phyloP scores from a whole-genome alignment of 306 rosid species.

The Quercus suber region DNA sequence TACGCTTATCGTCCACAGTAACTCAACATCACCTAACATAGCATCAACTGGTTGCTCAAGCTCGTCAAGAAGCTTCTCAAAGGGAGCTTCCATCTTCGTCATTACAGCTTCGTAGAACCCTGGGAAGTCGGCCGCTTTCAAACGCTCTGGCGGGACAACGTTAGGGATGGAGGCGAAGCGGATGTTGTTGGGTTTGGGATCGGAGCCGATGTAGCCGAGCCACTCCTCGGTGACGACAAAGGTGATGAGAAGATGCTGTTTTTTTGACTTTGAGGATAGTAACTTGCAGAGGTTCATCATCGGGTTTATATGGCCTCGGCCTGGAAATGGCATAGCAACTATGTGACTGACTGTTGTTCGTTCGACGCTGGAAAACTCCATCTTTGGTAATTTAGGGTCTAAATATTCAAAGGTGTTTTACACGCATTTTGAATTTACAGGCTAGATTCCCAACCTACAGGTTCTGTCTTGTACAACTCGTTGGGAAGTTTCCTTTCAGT shows the following conservation, averaged over 20 bases:
- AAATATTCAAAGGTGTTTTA: too few species aligned
- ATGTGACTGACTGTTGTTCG: conserved; percentile 17
- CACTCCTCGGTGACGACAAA: conserved; percentile 29
- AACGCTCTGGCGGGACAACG: conserved; percentile 24
- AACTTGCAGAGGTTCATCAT: conserved; percentile 37
- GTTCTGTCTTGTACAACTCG: conserved; percentile 51
- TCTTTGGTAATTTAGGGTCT: not conserved
- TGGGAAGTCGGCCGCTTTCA: conserved; percentile 3
- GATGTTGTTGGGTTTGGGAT: conserved; percentile 10
- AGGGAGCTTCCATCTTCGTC: conserved; percentile 27
- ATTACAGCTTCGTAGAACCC: conserved; percentile 19
- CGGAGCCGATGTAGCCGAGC: conserved; percentile 15
- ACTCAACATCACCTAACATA: conserved; percentile 14
- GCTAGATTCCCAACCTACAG: conserved; percentile 33
- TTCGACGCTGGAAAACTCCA: not conserved
- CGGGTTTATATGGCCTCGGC: conserved; percentile 39
- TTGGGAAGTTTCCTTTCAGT: conserved; percentile 49
- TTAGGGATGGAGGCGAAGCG: conserved; percentile 18
- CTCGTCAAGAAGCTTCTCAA: conserved; percentile 5
- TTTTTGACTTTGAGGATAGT: conserved; percentile 20
- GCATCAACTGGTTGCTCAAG: not conserved
- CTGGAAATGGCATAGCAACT: conserved; percentile 41
- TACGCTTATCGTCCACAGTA: conserved; percentile 16
- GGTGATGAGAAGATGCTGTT: conserved; percentile 13
- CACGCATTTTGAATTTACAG: too few species aligned